Evolutionary conservation across 805 yeast species (phyloP).

Genomic region (Candida ortonii): DNA sequence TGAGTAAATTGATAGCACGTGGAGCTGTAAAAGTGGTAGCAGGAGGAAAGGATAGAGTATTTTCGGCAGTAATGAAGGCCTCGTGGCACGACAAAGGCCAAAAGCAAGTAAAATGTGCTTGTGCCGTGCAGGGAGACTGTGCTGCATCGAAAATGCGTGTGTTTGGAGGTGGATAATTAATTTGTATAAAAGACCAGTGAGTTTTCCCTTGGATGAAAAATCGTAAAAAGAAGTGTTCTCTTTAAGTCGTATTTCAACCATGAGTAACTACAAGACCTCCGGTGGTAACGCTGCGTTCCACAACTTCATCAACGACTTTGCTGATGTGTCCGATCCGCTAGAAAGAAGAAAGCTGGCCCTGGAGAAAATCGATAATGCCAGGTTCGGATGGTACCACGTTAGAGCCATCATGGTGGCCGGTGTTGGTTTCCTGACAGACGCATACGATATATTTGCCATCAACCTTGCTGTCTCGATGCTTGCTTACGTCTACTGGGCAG

Average conservation of each 20-base stretch:
- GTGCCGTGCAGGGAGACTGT: too few species aligned
- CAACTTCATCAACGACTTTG: conserved; percentile 74
- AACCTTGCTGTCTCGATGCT: conserved; percentile 80
- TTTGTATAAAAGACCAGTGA: too few species aligned
- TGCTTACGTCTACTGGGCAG: conserved; percentile 71
- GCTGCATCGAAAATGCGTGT: too few species aligned
- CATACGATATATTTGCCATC: conserved; percentile 90
- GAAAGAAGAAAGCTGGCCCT: conserved; percentile 85
- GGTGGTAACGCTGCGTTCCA: conserved; percentile 91
- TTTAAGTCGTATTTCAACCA: too few species aligned
- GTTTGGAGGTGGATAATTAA: too few species aligned
- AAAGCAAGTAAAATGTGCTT: too few species aligned
- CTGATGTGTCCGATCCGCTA: conserved; percentile 78
- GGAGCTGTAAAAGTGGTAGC: too few species aligned
- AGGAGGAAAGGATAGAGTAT: too few species aligned
- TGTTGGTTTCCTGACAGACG: conserved; percentile 90
- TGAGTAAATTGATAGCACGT: conserved; percentile 7
- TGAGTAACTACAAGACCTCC: conserved; percentile 40
- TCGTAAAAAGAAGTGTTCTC: too few species aligned
- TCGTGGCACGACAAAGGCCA: too few species aligned
- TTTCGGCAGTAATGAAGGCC: too few species aligned
- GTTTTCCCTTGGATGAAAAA: too few species aligned
- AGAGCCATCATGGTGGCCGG: conserved; percentile 85
- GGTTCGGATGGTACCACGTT: conserved; percentile 79
- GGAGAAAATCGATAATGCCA: conserved; percentile 77